These are phyloP conservation scores for Oldenlandia corymbosa DNA, from an alignment of 257 asterid species.

Conservation along the genomic window DNA sequence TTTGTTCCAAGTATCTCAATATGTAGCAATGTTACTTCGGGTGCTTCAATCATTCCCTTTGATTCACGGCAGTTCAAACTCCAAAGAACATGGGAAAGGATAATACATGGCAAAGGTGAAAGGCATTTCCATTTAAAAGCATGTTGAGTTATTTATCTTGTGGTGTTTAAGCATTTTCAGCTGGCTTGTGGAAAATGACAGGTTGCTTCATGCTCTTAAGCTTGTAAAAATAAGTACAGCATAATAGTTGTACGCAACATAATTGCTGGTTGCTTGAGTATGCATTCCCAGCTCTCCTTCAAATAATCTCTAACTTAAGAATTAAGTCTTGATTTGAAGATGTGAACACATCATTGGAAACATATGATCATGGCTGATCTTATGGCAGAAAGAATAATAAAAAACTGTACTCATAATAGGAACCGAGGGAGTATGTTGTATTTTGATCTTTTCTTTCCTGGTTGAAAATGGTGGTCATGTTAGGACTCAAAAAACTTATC, in stretches of 20 bases:
- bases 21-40: slow-evolving; percentile 79
- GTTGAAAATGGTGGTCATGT: neutral
- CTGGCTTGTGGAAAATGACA: neutral
- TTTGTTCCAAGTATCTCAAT: slow-evolving; percentile 79
- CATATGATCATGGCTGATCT: no score
- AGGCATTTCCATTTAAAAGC: neutral
- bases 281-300: neutral
- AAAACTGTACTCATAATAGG: no score
- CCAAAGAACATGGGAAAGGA: slow-evolving; percentile 71
- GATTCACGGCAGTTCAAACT: slow-evolving; percentile 69
- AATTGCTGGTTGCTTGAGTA: neutral
- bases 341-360: no score
- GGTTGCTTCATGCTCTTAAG: neutral
- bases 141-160: neutral
- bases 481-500: neutral
- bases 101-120: slow-evolving; percentile 56
- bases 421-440: no score
- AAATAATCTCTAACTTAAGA: neutral
- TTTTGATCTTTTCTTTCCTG: neutral
- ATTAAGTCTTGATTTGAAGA: no score
- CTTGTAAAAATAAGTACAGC: neutral
- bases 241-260: neutral
- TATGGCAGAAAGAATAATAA: no score
- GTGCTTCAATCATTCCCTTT: slow-evolving; percentile 50
- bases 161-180: neutral